Conservation (phyloP, 371 early-diverging fungal species). For the Nematocida parisii region DNA sequence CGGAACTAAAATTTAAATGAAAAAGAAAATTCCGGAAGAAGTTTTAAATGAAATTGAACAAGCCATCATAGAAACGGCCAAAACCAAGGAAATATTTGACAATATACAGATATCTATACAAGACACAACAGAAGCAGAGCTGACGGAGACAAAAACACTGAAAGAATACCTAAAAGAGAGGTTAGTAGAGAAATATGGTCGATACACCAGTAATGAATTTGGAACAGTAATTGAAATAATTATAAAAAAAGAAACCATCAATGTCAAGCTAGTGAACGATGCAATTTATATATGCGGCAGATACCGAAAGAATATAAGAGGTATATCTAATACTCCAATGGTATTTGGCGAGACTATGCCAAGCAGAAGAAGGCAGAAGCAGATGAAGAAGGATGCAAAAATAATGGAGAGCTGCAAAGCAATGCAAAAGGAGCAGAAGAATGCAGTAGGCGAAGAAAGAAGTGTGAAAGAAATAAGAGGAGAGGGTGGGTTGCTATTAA, state of each 20-base stretch:
- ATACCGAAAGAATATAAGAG: conserved; percentile 45
- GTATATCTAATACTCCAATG: conserved; percentile 54
- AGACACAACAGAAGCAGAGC: not conserved
- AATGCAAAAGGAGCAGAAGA: not conserved
- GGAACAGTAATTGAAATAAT: conserved; percentile 12
- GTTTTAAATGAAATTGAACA: not conserved
- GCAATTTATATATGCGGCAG: conserved; percentile 34
- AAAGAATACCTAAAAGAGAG: conserved; percentile 29
- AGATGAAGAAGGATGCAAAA: not conserved
- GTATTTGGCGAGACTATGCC: not conserved
- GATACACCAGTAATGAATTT: not conserved
- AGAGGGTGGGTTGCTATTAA: not conserved
- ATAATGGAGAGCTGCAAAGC: not conserved
- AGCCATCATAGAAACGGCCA: not conserved
- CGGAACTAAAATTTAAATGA: conserved; percentile 28
- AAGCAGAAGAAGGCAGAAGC: not conserved
- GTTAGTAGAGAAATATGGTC: conserved; percentile 1
- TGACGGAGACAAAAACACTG: not conserved
- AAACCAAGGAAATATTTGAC: not conserved
- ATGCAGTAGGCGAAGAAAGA: not conserved
- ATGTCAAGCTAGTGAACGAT: conserved; percentile 27
- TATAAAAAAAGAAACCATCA: not conserved
- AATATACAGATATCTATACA: conserved; percentile 13
- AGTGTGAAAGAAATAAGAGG: not conserved
- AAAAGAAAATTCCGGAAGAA: conserved; percentile 35